These are phyloP conservation scores for Calocera viscosa DNA, from an alignment of 768 basidiomycete species.

Conservation along the genomic window DNA sequence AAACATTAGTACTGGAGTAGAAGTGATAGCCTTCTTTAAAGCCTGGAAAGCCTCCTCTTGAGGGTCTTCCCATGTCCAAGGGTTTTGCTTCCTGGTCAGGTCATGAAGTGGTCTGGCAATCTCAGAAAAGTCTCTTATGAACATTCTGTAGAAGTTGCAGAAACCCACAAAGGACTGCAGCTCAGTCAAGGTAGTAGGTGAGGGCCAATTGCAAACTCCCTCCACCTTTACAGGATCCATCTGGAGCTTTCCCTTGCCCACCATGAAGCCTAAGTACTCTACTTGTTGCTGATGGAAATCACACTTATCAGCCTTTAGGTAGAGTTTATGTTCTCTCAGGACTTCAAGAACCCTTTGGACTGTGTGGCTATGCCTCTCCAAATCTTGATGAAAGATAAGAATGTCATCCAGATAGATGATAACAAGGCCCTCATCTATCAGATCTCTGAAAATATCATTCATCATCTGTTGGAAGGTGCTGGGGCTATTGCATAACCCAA, in stretches of 20 bases:
- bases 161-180: conserved; percentile 36
- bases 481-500: conserved; percentile 19
- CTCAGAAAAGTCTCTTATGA: conserved; percentile 29
- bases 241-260: conserved; percentile 24
- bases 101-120: conserved; percentile 15
- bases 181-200: conserved; percentile 25
- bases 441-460: conserved; percentile 6
- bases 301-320: conserved; percentile 30
- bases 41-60: neutral
- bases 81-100: conserved; percentile 18
- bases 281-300: conserved; percentile 30
- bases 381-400: neutral
- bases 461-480: conserved; percentile 14
- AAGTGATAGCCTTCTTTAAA: conserved; percentile 6
- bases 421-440: neutral
- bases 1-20: neutral
- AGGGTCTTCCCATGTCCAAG: neutral
- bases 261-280: conserved; percentile 34
- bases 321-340: conserved; percentile 21
- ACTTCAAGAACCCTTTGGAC: neutral
- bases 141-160: conserved; percentile 35
- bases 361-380: neutral
- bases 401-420: neutral
- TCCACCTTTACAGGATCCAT: conserved; percentile 35
- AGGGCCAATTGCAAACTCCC: conserved; percentile 30